A percentile compares a stretch with the other conserved stretches of the same genome.
These are phyloP conservation scores for Paraphaeosphaeria sporulosa DNA, from an alignment of 2,329 filamentous ascomycete genomes.

Conservation along the genomic window DNA sequence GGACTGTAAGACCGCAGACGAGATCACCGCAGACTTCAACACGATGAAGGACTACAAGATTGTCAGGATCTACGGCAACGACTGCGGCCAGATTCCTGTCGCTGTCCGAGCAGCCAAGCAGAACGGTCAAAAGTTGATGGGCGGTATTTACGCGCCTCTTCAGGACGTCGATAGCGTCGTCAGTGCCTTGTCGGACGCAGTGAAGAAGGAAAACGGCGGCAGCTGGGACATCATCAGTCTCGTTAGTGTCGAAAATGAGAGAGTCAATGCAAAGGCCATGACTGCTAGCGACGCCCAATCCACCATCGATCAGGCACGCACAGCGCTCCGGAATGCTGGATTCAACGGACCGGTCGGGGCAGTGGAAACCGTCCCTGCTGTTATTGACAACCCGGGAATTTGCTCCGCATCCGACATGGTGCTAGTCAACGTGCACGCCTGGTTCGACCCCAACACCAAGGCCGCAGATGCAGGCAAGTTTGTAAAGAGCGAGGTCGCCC, in stretches of 20 bases:
- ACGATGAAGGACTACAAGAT: conserved; percentile 66
- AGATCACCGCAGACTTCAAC: conserved; percentile 72
- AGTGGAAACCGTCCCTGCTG: conserved; percentile 78
- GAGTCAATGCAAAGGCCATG: conserved; percentile 64
- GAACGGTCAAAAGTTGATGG: conserved; percentile 74
- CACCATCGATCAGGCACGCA: conserved; percentile 66
- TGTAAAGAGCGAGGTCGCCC: conserved; percentile 63
- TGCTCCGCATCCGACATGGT: conserved; percentile 80
- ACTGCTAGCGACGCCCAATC: conserved; percentile 63
- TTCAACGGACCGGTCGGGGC: conserved; percentile 78
- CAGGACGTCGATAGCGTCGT: conserved; percentile 58
- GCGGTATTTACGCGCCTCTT: conserved; percentile 74
- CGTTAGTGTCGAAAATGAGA: conserved; percentile 81
- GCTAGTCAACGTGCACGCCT: conserved; percentile 83
- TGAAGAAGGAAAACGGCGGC: conserved; percentile 52
- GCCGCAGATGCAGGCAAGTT: conserved; percentile 72
- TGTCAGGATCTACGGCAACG: conserved; percentile 80
- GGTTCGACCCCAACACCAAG: conserved; percentile 73
- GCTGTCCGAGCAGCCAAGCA: conserved; percentile 69
- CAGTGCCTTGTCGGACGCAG: conserved; percentile 65
- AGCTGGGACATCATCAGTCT: conserved; percentile 76
- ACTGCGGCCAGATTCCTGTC: conserved; percentile 75
- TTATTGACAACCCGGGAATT: conserved; percentile 71
- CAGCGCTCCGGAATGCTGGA: conserved; percentile 66
- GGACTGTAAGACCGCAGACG: conserved; percentile 69